These are phyloP conservation scores for baker's yeast (Saccharomyces cerevisiae) DNA, from an alignment of 805 yeast species.

Conservation along the genomic window DNA sequence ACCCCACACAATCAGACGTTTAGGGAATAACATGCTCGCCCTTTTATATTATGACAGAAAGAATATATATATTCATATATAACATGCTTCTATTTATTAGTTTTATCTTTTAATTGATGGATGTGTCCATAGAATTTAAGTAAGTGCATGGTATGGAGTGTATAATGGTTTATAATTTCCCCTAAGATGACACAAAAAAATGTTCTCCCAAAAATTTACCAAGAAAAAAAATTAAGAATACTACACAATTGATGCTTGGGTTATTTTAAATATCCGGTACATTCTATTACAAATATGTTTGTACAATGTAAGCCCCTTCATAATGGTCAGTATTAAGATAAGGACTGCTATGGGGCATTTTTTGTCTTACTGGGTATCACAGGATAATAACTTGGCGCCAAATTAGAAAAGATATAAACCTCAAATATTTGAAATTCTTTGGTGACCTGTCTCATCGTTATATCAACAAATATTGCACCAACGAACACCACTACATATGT, in stretches of 20 bases:
- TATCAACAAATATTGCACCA: too few relatives aligned
- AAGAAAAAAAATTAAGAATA: background rate
- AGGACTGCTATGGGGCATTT: too few relatives aligned
- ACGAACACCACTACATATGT: too few relatives aligned
- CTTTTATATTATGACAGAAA: background rate
- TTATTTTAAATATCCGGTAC: background rate
- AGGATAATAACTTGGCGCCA: background rate
- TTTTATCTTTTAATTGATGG: background rate
- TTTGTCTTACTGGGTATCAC: background rate
- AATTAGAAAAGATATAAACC: background rate
- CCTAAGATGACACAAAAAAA: background rate
- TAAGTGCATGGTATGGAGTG: background rate
- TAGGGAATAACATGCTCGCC: slow-evolving; percentile 8
- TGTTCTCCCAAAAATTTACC: background rate
- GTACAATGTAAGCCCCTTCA: too few relatives aligned
- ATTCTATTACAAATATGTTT: too few relatives aligned
- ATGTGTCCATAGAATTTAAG: background rate
- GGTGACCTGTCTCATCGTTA: too few relatives aligned
- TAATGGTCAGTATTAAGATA: too few relatives aligned
- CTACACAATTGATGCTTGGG: background rate
- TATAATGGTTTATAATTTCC: background rate
- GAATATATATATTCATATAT: background rate
- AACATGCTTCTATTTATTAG: background rate
- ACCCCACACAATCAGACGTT: slow-evolving; percentile 15
- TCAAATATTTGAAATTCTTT: background rate